Conservation (phyloP, 192 early-diverging fungal species). For the Backusella sp. region DNA sequence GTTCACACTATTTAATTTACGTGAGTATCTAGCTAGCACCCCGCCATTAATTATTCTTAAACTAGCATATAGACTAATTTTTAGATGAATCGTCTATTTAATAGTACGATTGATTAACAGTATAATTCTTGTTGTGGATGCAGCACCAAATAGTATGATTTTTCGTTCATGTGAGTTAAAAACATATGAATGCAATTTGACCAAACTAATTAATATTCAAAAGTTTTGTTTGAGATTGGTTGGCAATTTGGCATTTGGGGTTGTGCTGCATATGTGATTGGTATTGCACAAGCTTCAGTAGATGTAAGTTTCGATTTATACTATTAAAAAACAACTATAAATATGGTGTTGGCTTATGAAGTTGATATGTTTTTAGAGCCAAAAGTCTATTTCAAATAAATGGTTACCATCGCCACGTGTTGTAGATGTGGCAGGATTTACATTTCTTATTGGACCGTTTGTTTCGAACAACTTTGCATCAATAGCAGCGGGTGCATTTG, state of each 20-base stretch:
- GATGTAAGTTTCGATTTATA: constrained; percentile 14
- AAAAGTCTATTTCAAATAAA: constrained; percentile 13
- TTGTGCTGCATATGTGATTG: constrained; percentile 21
- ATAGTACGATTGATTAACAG: constrained; percentile 19
- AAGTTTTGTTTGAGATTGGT: constrained; percentile 28
- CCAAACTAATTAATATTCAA: background rate
- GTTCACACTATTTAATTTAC: background rate
- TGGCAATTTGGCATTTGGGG: constrained; percentile 27
- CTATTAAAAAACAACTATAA: too few species aligned
- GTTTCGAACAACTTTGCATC: constrained; percentile 20
- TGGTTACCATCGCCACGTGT: constrained; percentile 24
- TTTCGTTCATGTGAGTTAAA: background rate
- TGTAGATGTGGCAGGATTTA: constrained; percentile 23
- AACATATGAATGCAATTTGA: background rate
- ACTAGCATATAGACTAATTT: background rate
- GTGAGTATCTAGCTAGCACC: background rate
- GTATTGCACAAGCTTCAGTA: constrained; percentile 30
- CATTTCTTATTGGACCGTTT: constrained; percentile 16
- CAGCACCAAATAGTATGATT: constrained; percentile 19
- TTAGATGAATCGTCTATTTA: background rate
- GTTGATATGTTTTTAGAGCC: constrained; percentile 13
- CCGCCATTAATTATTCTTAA: background rate
- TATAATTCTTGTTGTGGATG: constrained; percentile 19
- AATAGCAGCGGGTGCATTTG: constrained; percentile 16
- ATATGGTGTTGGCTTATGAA: too few species aligned